Percentiles rank a stretch among this genome's conserved stretches.
Evolutionary conservation across 23 red algal genomes (phyloP).

Genomic region (Porphyridium purpureum): DNA sequence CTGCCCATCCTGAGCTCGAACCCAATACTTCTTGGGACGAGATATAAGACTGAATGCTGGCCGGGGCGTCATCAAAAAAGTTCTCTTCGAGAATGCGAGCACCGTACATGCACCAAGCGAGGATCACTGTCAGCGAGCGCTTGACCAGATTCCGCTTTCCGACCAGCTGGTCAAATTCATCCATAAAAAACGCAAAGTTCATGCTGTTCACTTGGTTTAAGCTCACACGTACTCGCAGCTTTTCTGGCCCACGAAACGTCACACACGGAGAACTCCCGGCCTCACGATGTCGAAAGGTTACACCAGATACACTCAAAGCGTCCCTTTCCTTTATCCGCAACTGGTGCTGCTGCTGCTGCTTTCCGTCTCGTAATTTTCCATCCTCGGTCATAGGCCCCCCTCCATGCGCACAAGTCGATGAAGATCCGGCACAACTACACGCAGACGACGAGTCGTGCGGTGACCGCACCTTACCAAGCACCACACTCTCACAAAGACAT

Average conservation of each 20-base stretch:
- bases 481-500: background rate
- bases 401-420: too few relatives aligned
- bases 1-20: background rate
- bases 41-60: background rate
- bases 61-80: background rate
- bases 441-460: too few relatives aligned
- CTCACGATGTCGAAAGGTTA: background rate
- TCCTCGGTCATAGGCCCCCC: too few relatives aligned
- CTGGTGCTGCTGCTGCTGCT: background rate
- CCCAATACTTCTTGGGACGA: background rate
- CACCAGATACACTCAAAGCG: background rate
- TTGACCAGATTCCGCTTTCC: constrained; percentile 16
- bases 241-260: background rate
- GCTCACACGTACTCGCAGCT: constrained; percentile 4
- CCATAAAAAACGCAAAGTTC: constrained; percentile 4
- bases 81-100: constrained; percentile 1
- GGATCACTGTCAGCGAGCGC: constrained; percentile 9
- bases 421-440: too few relatives aligned
- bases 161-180: constrained; percentile 14
- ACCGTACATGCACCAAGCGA: constrained; percentile 15
- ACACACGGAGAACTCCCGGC: background rate
- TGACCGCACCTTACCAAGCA: background rate
- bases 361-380: too few relatives aligned
- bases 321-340: background rate
- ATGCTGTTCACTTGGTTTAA: constrained; percentile 14